Conservation (phyloP, 192 early-diverging fungal genomes). For the Helicostylum pulchrum region DNA sequence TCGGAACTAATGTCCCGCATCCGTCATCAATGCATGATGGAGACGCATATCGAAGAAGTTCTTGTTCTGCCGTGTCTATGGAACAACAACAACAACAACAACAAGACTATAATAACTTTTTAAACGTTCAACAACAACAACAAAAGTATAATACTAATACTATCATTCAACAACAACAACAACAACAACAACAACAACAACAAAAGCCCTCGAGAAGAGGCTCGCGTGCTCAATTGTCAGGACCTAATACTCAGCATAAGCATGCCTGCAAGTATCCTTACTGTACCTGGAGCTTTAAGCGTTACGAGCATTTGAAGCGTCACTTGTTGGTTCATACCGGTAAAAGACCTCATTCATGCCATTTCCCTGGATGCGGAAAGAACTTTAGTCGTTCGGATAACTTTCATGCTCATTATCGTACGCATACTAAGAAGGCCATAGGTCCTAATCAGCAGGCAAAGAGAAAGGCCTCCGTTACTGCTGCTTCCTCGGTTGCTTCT, state of each 20-base stretch:
- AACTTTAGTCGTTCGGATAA: slow-evolving; percentile 77
- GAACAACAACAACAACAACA: too few relatives aligned
- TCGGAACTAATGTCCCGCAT: slow-evolving; percentile 19
- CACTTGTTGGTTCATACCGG: slow-evolving; percentile 79
- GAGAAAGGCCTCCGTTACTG: not conserved
- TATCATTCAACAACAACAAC: not conserved
- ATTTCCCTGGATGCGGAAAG: slow-evolving; percentile 71
- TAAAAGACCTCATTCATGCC: slow-evolving; percentile 67
- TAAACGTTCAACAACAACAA: too few relatives aligned
- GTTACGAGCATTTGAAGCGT: slow-evolving; percentile 78
- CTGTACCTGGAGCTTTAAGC: slow-evolving; percentile 65
- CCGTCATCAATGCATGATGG: slow-evolving; percentile 21
- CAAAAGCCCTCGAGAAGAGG: not conserved
- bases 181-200: slow-evolving; percentile 9
- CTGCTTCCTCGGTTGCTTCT: not conserved
- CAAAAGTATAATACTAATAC: slow-evolving; percentile 3
- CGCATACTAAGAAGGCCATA: slow-evolving; percentile 59
- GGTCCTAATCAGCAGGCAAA: not conserved
- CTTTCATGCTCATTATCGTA: slow-evolving; percentile 71
- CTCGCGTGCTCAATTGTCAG: slow-evolving; percentile 18
- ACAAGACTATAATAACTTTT: slow-evolving; percentile 11
- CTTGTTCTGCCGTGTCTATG: slow-evolving; percentile 30
- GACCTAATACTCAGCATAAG: slow-evolving; percentile 32
- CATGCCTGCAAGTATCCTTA: slow-evolving; percentile 45
- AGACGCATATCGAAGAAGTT: slow-evolving; percentile 27